Conservation (phyloP, 2,329 filamentous ascomycete genomes). For the Dactylonectria estremocensis region DNA sequence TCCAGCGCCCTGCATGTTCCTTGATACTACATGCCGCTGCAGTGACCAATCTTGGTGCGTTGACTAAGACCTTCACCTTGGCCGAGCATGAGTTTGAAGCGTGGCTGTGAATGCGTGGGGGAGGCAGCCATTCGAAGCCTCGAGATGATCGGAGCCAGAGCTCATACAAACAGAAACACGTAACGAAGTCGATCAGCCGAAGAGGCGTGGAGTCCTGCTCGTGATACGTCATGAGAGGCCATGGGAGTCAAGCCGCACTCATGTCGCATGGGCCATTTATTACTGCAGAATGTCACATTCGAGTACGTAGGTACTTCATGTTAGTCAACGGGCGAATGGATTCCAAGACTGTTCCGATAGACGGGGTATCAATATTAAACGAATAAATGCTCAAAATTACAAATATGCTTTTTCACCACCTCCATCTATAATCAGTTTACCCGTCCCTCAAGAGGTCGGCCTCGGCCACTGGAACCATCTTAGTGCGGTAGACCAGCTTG, state of each 20-base stretch:
- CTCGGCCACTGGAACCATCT: slow-evolving; percentile 54
- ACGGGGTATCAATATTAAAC: slow-evolving; percentile 47
- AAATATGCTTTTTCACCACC: slow-evolving; percentile 26
- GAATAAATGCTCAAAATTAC: slow-evolving; percentile 35
- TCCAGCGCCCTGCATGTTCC: slow-evolving; percentile 37
- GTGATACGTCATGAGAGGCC: not conserved
- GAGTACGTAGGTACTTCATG: not conserved
- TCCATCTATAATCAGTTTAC: slow-evolving; percentile 31
- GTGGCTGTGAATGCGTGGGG: not conserved
- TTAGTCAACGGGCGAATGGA: too few relatives aligned
- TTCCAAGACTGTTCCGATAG: slow-evolving; percentile 7
- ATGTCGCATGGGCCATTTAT: too few relatives aligned
- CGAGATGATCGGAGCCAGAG: not conserved
- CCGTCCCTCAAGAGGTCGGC: slow-evolving; percentile 54
- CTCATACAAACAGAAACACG: not conserved
- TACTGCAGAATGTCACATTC: too few relatives aligned
- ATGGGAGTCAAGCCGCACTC: not conserved
- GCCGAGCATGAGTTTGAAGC: not conserved
- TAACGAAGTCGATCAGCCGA: too few relatives aligned
- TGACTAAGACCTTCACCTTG: not conserved
- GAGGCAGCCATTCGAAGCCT: slow-evolving; percentile 1
- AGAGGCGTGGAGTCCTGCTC: not conserved
- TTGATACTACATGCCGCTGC: slow-evolving; percentile 38
- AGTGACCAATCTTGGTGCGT: slow-evolving; percentile 12
- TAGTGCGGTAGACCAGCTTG: slow-evolving; percentile 65